Evolutionary conservation across 208 protist species (phyloP).

Genomic region (Zelonia costaricensis): DNA sequence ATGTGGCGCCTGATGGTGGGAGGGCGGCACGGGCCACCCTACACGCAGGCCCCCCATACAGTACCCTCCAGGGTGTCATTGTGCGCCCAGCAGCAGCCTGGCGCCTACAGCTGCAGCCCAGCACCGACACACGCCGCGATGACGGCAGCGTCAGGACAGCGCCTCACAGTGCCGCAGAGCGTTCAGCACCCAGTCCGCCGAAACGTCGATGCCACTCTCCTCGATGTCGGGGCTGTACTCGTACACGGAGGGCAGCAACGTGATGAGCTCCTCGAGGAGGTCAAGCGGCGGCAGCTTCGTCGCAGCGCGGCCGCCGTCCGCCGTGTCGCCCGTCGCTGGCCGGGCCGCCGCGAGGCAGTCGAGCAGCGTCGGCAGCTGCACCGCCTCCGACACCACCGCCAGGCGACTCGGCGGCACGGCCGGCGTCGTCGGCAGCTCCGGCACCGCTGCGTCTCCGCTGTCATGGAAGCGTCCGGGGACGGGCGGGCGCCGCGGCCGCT

Average conservation of each 20-base stretch:
- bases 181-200: constrained; percentile 41
- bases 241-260: constrained; percentile 28
- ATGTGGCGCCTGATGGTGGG: too few relatives aligned
- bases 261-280: constrained; percentile 36
- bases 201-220: constrained; percentile 23
- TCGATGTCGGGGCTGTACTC: constrained; percentile 41
- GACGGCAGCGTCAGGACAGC: constrained; percentile 5
- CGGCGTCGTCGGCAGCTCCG: constrained; percentile 19
- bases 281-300: constrained; percentile 32
- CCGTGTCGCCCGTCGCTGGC: not conserved
- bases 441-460: not conserved
- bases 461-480: constrained; percentile 1
- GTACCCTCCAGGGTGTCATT: too few relatives aligned
- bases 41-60: too few relatives aligned
- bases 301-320: constrained; percentile 7
- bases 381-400: constrained; percentile 15
- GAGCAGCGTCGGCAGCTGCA: constrained; percentile 23
- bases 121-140: too few relatives aligned
- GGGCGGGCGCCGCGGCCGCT: constrained; percentile 9
- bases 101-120: too few relatives aligned
- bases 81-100: too few relatives aligned
- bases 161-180: constrained; percentile 28
- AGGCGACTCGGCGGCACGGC: constrained; percentile 15
- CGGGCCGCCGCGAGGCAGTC: constrained; percentile 22
- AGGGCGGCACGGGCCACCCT: too few relatives aligned